A percentile compares a stretch with the other conserved stretches of the same genome.
Conservation (phyloP, 2,329 filamentous ascomycete genomes). For the Fusarium sororula region DNA sequence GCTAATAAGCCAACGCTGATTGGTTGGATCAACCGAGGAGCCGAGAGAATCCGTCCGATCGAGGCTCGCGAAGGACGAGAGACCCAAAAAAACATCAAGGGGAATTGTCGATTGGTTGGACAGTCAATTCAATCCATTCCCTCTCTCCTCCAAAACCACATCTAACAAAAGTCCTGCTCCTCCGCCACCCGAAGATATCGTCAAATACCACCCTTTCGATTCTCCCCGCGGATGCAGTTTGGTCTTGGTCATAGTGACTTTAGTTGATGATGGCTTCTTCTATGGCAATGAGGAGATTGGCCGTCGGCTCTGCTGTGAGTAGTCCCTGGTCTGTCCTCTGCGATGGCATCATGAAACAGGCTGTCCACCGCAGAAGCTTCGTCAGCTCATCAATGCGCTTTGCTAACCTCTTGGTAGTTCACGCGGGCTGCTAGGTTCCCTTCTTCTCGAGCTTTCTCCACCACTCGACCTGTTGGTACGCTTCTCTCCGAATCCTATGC, state of each 20-base stretch:
- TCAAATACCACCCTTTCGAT: constrained; percentile 34
- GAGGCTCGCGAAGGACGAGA: constrained; percentile 39
- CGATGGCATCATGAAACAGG: constrained; percentile 16
- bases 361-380: constrained; percentile 21
- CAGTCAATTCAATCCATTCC: constrained; percentile 10
- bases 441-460: constrained; percentile 82
- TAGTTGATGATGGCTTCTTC: constrained; percentile 65
- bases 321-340: constrained; percentile 25
- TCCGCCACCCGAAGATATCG: constrained; percentile 38
- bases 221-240: constrained; percentile 47
- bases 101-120: constrained; percentile 40
- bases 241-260: constrained; percentile 40
- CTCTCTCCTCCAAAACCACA: constrained; percentile 29
- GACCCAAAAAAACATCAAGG: constrained; percentile 39
- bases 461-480: constrained; percentile 81
- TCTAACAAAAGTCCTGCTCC: constrained; percentile 40
- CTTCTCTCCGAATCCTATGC: constrained; percentile 10
- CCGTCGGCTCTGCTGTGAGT: constrained; percentile 66
- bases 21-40: constrained; percentile 49
- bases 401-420: constrained; percentile 59
- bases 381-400: constrained; percentile 3
- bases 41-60: constrained; percentile 44
- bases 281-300: constrained; percentile 71
- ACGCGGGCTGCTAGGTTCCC: constrained; percentile 70
- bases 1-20: constrained; percentile 46